Percentiles rank a stretch among this genome's conserved stretches.
These are phyloP conservation scores for Rhizopogon vesiculosus DNA, from an alignment of 768 basidiomycete species.

Conservation along the genomic window DNA sequence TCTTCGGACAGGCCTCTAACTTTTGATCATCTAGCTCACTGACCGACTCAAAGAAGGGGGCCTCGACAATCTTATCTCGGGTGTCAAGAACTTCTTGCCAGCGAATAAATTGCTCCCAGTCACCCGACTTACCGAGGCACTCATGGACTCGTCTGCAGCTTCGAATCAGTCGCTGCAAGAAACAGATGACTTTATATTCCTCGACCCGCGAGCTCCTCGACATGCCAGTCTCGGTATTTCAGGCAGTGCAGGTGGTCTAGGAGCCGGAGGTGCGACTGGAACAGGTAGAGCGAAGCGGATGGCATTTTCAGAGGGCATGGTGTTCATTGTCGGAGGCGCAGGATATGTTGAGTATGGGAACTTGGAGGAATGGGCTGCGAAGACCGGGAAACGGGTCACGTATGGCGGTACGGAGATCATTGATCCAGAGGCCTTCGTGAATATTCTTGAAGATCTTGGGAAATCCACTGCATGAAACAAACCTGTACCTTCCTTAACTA, in stretches of 20 bases:
- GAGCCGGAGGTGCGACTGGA: conserved; percentile 26
- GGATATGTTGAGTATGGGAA: conserved; percentile 98
- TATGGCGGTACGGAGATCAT: conserved; percentile 97
- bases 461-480: conserved; percentile 29
- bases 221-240: conserved; percentile 42
- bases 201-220: conserved; percentile 85
- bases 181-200: conserved; percentile 92
- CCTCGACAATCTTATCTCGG: conserved; percentile 94
- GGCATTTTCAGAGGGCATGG: conserved; percentile 84
- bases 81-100: conserved; percentile 96
- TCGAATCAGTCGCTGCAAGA: conserved; percentile 93
- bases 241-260: conserved; percentile 43
- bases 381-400: conserved; percentile 78
- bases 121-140: conserved; percentile 88
- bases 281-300: conserved; percentile 48
- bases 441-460: conserved; percentile 62
- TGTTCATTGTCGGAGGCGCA: conserved; percentile 95
- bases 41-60: conserved; percentile 92
- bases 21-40: conserved; percentile 57
- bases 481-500: not conserved
- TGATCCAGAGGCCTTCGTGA: conserved; percentile 82
- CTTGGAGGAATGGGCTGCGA: conserved; percentile 86
- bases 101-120: conserved; percentile 90
- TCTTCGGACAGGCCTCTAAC: not conserved
- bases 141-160: conserved; percentile 96